phyloP scores from a whole-genome alignment of 176 grass and related monocot genomes.

The Hordeum marinum region DNA sequence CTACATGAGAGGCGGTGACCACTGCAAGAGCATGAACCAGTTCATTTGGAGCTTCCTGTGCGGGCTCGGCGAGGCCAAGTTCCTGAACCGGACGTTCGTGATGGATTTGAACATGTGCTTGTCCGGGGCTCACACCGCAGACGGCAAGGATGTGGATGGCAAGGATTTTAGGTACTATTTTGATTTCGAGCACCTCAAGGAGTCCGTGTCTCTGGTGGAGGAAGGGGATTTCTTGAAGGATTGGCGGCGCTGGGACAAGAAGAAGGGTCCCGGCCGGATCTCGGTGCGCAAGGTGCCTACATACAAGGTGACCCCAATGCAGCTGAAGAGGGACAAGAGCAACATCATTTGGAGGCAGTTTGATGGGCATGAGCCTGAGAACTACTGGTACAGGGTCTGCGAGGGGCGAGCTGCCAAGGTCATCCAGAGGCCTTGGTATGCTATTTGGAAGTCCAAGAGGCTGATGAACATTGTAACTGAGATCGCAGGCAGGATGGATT shows the following conservation, averaged over 20 bases:
- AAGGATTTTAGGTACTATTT: constrained; percentile 96
- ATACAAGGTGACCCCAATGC: constrained; percentile 82
- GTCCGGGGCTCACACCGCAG: constrained; percentile 59
- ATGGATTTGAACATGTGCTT: constrained; percentile 82
- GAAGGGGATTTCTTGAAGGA: constrained; percentile 68
- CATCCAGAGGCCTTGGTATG: constrained; percentile 80
- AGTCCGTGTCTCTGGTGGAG: constrained; percentile 66
- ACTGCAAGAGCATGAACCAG: constrained; percentile 99
- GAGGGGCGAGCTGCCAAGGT: constrained; percentile 72
- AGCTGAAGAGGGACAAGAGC: constrained; percentile 77
- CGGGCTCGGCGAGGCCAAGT: constrained; percentile 86
- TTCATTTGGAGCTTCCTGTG: constrained; percentile 92
- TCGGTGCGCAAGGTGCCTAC: constrained; percentile 74
- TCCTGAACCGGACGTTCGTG: constrained; percentile 87
- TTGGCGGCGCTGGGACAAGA: constrained; percentile 78
- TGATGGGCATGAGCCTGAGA: constrained; percentile 79
- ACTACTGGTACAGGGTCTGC: constrained; percentile 97
- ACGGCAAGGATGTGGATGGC: constrained; percentile 72
- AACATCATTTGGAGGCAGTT: constrained; percentile 92
- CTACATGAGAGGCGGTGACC: constrained; percentile 82
- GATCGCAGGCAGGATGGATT: constrained; percentile 83
- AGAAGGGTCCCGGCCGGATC: constrained; percentile 62
- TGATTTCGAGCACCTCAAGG: constrained; percentile 93
- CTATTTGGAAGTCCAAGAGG: constrained; percentile 89
- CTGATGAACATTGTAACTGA: constrained; percentile 95